Base-by-base conservation (phyloP, 352 stramenopile genomes). In the Pythium brassicae region DNA sequence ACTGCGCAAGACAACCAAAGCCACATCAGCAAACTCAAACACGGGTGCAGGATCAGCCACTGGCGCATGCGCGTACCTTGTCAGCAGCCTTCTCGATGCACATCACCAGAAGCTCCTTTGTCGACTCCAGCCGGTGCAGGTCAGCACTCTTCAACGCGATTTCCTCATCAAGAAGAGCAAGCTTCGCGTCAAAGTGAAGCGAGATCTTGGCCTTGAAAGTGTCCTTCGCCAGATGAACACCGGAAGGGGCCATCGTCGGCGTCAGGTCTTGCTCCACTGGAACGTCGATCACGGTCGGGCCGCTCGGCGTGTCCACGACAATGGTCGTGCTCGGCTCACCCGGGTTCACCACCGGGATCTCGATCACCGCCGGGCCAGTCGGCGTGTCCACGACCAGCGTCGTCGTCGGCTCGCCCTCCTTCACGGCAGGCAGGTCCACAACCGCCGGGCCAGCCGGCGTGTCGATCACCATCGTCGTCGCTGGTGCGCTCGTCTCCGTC, bases 181-280 rank as follows among this genome's bases (percentile, higher is more conserved):
- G 35, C 34, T 62, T 22, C 3, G 8, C 8, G 7, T 47, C 4
- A 26, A 71, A 68, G 37, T 71, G 58, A 2, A 25, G 22, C 6
- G 47, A 34, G 22, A 65, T 67, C 49, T 71, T 68, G 11, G 15
- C 44, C n/a, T 59, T 53, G 53, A 71, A 71, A 23, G 63, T 27
- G 0, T 55, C 45, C 47, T 68, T 71, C 15, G 55, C 63, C 55
- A 71, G 64, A 27, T 44, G 58, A 0, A 26, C 34, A n/a, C 1
- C 10, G 8, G 37, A 23, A n/a, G 47, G 23, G 11, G 35, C 8
- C 43, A 27, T 20, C 34, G 20, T 39, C 10, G 29, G 29, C 1
- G 50, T 46, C n/a, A n/a, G n/a, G 22, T 45, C 20, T 9, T 44
- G 17, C n/a, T 17, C 22, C 14, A 46, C 19, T 25, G 50, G 50